Base-by-base conservation (phyloP, 495 filamentous ascomycete genomes). In the Podospora pseudocomata region DNA sequence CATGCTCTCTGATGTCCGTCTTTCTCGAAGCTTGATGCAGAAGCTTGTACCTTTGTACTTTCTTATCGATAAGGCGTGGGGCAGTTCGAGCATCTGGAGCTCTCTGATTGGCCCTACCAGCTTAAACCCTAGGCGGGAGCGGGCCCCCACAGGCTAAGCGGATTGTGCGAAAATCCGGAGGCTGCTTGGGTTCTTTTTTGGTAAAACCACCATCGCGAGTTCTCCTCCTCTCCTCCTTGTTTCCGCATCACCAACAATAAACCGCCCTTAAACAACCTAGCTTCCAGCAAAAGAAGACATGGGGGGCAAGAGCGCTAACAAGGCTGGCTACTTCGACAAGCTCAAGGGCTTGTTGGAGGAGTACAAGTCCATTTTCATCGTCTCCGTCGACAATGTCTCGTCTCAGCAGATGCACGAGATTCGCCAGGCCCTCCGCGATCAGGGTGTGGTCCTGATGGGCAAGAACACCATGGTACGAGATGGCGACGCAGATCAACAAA, bases 361-460 rank as follows among this genome's bases (percentile, higher is more conserved):
- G 77, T 97, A 97, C 89, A 86, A 87, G 80, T 91, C 89, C 73
- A 90, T 97, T 85, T 99, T 99, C 92, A 93, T 99, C 79, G 94
- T 97, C 80, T 87, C 87, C 75, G 91, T 96, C 81, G 92, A 96
- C 88, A 96, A 95, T 94, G 91, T 89, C 84, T 91, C 89, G 80
- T 99, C 95, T 66, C 95, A 99, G 89, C 95, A 99, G 89, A 99
- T 99, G 95, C 95, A 99, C 91, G 95, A 99, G 88, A 98, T 98
- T 81, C 91, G 95, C 82, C 84, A 88, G 74, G 82, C 90, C 76
- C 88, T 97, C 80, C 91, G 94, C 81, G 90, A 91, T 54, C 84
- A 96, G 79, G 94, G 87, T 82, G 90, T 97, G 73, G 93, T 98
- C 71, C 87, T 98, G 82, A 99, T 99, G 95, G 95, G 95, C 78